Evolutionary conservation across 2,329 filamentous ascomycete species (phyloP).

Genomic region (Botrytis galanthina): DNA sequence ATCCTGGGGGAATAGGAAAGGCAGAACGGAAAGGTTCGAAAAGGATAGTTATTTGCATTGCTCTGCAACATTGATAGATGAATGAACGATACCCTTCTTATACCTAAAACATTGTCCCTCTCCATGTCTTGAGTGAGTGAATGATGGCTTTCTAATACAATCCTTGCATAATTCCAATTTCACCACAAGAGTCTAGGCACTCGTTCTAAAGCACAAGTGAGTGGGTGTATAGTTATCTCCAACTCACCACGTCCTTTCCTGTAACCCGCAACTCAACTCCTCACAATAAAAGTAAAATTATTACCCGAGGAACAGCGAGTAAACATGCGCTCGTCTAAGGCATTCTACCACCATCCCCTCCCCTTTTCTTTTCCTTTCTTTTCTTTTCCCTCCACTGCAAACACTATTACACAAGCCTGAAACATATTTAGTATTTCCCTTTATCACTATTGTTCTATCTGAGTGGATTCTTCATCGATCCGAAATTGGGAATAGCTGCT

Average conservation of each 20-base stretch:
- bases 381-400: neutral
- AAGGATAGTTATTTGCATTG: conserved; percentile 2
- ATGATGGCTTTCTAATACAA: neutral
- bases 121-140: neutral
- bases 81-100: conserved; percentile 13
- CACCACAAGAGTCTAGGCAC: neutral
- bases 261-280: neutral
- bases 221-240: neutral
- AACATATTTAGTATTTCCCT: neutral
- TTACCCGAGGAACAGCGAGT: neutral
- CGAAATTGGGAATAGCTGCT: too few species aligned
- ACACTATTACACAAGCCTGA: neutral
- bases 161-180: neutral
- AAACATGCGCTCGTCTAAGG: neutral
- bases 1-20: neutral
- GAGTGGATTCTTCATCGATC: neutral
- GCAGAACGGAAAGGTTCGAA: neutral
- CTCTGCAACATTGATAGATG: neutral
- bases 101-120: neutral
- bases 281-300: neutral
- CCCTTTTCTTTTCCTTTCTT: neutral
- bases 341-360: neutral
- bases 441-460: neutral
- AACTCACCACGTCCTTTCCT: neutral
- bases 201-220: neutral